phyloP scores from a whole-genome alignment of 352 stramenopile genomes.

The Globisporangium canariense region DNA sequence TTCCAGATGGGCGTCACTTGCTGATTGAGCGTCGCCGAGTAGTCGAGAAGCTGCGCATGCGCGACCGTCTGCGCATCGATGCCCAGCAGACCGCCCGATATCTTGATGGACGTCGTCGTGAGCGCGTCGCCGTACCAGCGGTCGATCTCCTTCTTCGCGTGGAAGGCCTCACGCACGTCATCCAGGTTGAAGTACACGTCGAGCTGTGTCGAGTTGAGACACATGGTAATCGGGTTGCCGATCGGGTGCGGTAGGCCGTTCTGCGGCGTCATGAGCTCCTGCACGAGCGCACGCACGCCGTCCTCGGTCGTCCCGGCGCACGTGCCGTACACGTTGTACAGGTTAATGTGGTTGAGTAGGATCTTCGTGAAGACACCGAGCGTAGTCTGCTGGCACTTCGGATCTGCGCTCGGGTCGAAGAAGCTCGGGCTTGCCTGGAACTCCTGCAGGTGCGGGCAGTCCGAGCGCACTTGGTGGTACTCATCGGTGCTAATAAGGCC shows the following conservation, averaged over 20 bases:
- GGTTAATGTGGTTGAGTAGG: slow-evolving; percentile 49
- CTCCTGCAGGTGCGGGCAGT: slow-evolving; percentile 27
- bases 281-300: slow-evolving; percentile 38
- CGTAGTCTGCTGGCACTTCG: slow-evolving; percentile 26
- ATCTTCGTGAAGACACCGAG: slow-evolving; percentile 32
- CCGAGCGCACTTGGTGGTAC: slow-evolving; percentile 29
- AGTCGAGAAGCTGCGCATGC: slow-evolving; percentile 40
- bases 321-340: slow-evolving; percentile 65
- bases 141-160: slow-evolving; percentile 50
- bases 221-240: slow-evolving; percentile 75
- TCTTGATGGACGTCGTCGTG: slow-evolving; percentile 37
- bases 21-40: slow-evolving; percentile 37
- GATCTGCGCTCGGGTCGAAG: slow-evolving; percentile 14
- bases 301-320: slow-evolving; percentile 48
- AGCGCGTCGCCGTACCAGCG: slow-evolving; percentile 45
- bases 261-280: slow-evolving; percentile 40
- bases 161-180: slow-evolving; percentile 70
- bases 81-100: slow-evolving; percentile 33
- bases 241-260: slow-evolving; percentile 47
- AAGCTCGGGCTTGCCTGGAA: slow-evolving; percentile 22
- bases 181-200: slow-evolving; percentile 73
- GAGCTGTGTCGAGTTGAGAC: slow-evolving; percentile 44
- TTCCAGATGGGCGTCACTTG: slow-evolving; percentile 61
- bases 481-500: slow-evolving; percentile 38
- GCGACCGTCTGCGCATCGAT: slow-evolving; percentile 30